phyloP scores from a whole-genome alignment of 2,329 filamentous ascomycete genomes.

The Ascocoryne sarcoides region DNA sequence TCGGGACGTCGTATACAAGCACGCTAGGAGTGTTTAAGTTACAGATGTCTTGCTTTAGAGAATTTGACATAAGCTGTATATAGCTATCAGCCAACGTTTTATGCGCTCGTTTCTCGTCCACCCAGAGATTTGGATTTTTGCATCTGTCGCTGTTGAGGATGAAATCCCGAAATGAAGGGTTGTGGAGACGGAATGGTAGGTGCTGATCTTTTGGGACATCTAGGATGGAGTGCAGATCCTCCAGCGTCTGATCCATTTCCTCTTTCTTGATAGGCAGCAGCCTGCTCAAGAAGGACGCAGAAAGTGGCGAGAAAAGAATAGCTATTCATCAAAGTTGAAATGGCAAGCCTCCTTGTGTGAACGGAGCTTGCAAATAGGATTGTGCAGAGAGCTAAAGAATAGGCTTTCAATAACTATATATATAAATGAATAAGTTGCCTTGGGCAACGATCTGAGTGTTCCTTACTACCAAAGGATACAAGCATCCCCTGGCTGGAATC shows the following conservation, averaged over 20 bases:
- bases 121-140: slow-evolving; percentile 17
- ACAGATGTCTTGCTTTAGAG: slow-evolving; percentile 28
- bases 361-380: no score
- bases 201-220: slow-evolving; percentile 4
- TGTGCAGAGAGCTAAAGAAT: no score
- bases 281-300: not conserved
- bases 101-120: slow-evolving; percentile 28
- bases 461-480: no score
- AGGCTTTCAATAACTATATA: no score
- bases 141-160: slow-evolving; percentile 1
- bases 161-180: slow-evolving; percentile 3
- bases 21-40: slow-evolving; percentile 15
- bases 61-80: slow-evolving; percentile 26
- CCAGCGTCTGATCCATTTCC: slow-evolving; percentile 2
- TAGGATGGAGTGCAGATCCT: slow-evolving; percentile 7
- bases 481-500: no score
- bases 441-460: no score
- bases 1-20: no score
- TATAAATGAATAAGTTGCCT: no score
- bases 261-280: not conserved
- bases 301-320: slow-evolving; percentile 1
- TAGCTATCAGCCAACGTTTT: slow-evolving; percentile 22
- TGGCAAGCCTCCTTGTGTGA: no score
- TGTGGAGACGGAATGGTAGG: not conserved
- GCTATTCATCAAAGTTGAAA: not conserved